Evolutionary conservation across 176 grass and related monocot genomes (phyloP).

Genomic region (Saccharum spontaneum): DNA sequence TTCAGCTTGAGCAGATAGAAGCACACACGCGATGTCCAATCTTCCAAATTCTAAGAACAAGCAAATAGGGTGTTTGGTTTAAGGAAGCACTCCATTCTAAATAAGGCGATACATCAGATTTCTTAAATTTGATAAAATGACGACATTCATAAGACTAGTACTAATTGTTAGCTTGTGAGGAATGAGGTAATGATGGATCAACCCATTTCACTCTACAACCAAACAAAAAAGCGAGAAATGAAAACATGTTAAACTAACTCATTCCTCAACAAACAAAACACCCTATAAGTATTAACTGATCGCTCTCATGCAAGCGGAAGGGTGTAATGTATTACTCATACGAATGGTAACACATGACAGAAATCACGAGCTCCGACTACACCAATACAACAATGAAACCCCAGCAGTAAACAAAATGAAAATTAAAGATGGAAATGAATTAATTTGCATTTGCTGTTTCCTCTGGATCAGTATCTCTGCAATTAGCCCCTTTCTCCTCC

Average conservation of each 20-base stretch:
- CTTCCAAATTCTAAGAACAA: no score
- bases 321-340: background rate
- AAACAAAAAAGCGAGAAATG: background rate
- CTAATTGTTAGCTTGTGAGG: no score
- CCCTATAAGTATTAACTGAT: background rate
- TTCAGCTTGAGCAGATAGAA: no score
- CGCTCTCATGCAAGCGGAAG: background rate
- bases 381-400: background rate
- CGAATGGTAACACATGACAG: background rate
- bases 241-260: background rate
- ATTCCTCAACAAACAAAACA: background rate
- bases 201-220: no score
- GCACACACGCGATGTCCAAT: no score
- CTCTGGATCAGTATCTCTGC: background rate
- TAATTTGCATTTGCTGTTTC: conserved; percentile 20
- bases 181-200: no score
- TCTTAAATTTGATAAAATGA: no score
- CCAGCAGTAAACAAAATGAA: conserved; percentile 20
- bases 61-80: no score
- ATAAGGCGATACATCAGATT: no score
- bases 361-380: background rate
- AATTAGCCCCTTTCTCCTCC: conserved; percentile 9
- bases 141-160: no score
- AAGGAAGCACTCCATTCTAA: no score
- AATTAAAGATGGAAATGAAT: background rate